Evolutionary conservation across 768 basidiomycete genomes (phyloP), one percentile per base, ranked within the genome.

Genomic region (Boletellus emodensis): DNA sequence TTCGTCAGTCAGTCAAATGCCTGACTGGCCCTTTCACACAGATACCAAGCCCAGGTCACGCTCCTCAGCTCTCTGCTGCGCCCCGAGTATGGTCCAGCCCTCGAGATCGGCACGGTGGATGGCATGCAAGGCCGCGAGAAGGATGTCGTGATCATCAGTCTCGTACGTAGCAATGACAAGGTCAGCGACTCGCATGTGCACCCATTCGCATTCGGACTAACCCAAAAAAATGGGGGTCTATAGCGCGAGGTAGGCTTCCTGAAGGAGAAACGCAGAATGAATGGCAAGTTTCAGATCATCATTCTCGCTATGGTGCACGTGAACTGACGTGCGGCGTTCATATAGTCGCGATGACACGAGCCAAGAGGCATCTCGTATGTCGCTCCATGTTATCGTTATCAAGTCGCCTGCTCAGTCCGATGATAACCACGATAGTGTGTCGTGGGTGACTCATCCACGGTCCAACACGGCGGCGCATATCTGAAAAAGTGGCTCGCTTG

Each of bases 81-180:
- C 20, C 83, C 86, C 0, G 64, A 72, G n/a, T 77, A 88, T 59
- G 87, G 87, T 0, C 66, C 74, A 0, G 72, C 72, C 22, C 77
- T 98, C 1, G 94, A 97, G 58, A 91, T 96, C 39, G 96, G 94
- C 1, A 91, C 88, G 0, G 94, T 98, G 1, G 96, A 98, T 62
- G 93, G 94, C 0, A 90, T 97, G 85, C 96, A 99, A 72, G 95
- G 95, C 0, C 81, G 96, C 43, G 95, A 99, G 66, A 92, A 92
- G 58, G 92, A 98, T 47, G 93, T 93, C 0, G 82, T 98, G 35
- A 81, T 98, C 20, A 89, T 99, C 46, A 90, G 83, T 57, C 79
- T 99, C 4, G 96, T 98, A 2, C 77, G 96, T 22, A 94, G 92
- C 57, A 99, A 98, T 60, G 84, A 88, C 46, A 83, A 80, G 69